Evolutionary conservation across 1,284 basidiomycete species (phyloP).

Genomic region (Apiotrichum domesticum): DNA sequence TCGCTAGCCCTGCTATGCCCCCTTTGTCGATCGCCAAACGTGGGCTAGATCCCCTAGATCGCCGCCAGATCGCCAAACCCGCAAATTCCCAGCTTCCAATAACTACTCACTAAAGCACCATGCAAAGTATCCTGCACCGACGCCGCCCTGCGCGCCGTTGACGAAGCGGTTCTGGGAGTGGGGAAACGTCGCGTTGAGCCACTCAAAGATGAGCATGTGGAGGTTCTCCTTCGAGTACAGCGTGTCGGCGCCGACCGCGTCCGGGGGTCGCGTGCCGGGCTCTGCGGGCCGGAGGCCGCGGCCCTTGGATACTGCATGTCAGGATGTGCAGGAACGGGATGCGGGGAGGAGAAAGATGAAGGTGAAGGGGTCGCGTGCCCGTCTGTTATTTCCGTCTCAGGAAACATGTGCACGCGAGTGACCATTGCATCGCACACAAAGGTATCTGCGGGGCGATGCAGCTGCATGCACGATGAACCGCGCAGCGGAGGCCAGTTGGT

Average conservation of each 20-base stretch:
- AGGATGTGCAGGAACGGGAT: neutral
- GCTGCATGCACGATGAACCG: too few relatives aligned
- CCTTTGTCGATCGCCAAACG: too few relatives aligned
- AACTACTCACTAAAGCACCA: constrained; percentile 42
- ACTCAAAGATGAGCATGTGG: constrained; percentile 41
- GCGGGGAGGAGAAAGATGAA: too few relatives aligned
- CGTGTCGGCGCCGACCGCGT: constrained; percentile 34
- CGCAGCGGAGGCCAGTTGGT: too few relatives aligned
- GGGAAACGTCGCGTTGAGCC: constrained; percentile 40
- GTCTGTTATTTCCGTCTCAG: too few relatives aligned
- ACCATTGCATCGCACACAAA: too few relatives aligned
- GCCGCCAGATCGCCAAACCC: too few relatives aligned
- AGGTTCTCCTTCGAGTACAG: constrained; percentile 45
- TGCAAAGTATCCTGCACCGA: constrained; percentile 40
- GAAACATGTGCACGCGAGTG: too few relatives aligned
- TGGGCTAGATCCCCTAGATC: too few relatives aligned
- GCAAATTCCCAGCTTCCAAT: neutral
- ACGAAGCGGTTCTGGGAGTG: constrained; percentile 28
- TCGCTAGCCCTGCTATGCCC: too few relatives aligned
- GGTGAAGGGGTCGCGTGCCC: too few relatives aligned
- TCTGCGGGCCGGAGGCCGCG: constrained; percentile 25
- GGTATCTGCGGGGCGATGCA: too few relatives aligned
- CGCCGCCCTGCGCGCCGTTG: constrained; percentile 44
- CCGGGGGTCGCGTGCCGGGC: neutral
- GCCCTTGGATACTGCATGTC: constrained; percentile 35